phyloP scores from a whole-genome alignment of 352 stramenopile species.

The Phytophthora meadii region DNA sequence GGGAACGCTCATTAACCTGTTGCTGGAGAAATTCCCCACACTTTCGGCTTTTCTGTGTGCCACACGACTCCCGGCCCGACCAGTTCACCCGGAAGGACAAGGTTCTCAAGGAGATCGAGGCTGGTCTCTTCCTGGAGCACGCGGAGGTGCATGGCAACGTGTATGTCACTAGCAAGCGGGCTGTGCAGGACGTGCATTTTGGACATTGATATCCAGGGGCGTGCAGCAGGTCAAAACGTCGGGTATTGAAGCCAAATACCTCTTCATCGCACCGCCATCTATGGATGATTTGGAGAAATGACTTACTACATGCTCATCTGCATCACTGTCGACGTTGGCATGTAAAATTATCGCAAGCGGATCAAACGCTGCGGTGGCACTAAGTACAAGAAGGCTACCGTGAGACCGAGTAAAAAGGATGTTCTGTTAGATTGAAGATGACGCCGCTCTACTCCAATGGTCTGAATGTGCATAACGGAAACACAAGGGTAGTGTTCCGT shows the following conservation, averaged over 20 bases:
- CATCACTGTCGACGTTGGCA: too few relatives aligned
- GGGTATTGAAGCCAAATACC: constrained; percentile 91
- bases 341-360: too few relatives aligned
- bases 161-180: constrained; percentile 95
- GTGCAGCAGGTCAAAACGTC: constrained; percentile 94
- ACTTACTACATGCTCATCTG: too few relatives aligned
- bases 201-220: constrained; percentile 99
- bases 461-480: too few relatives aligned
- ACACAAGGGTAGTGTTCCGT: too few relatives aligned
- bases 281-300: constrained; percentile 95
- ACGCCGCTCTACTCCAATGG: too few relatives aligned
- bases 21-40: constrained; percentile 83
- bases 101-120: constrained; percentile 94
- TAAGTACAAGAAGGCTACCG: too few relatives aligned
- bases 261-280: constrained; percentile 97
- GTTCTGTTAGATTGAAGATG: too few relatives aligned
- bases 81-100: constrained; percentile 95
- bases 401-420: too few relatives aligned
- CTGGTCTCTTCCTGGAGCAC: constrained; percentile 97
- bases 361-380: too few relatives aligned
- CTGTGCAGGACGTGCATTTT: constrained; percentile 96
- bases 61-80: constrained; percentile 97
- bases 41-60: constrained; percentile 97
- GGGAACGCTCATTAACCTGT: constrained; percentile 95
- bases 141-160: constrained; percentile 98